Conservation (phyloP, 2,329 filamentous ascomycete species). For the Thyridium curvatum region DNA sequence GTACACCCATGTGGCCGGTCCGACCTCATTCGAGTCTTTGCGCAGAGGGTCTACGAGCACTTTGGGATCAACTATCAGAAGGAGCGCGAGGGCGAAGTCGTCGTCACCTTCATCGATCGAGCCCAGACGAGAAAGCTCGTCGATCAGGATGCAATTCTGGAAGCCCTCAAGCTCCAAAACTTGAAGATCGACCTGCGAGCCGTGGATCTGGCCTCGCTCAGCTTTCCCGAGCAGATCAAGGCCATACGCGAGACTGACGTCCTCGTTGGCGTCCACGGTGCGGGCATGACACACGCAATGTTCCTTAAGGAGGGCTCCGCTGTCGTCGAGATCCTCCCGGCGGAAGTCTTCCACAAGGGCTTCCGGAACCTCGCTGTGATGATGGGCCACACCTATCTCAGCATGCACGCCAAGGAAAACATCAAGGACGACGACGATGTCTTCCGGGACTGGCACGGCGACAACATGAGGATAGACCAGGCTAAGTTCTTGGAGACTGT, state of each 20-base stretch:
- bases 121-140: constrained; percentile 19
- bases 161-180: constrained; percentile 16
- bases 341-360: constrained; percentile 23
- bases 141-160: constrained; percentile 19
- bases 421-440: neutral
- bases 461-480: constrained; percentile 3
- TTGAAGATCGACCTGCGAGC: constrained; percentile 3
- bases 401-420: constrained; percentile 18
- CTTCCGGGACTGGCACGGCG: constrained; percentile 2
- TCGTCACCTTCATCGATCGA: constrained; percentile 29
- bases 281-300: constrained; percentile 33
- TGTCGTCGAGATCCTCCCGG: constrained; percentile 36
- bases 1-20: constrained; percentile 20
- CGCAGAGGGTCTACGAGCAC: constrained; percentile 19
- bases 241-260: constrained; percentile 29
- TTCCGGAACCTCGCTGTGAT: constrained; percentile 35
- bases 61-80: constrained; percentile 14
- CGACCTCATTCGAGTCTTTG: constrained; percentile 21
- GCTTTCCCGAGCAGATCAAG: constrained; percentile 27
- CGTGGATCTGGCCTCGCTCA: constrained; percentile 29
- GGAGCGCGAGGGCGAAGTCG: constrained; percentile 6
- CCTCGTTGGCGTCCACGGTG: constrained; percentile 36
- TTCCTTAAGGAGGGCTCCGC: constrained; percentile 26
- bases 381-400: constrained; percentile 28
- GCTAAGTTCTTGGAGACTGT: constrained; percentile 4